Evolutionary conservation across 129 eudicot species (phyloP), one percentile per base, ranked within the genome.

Genomic region (Arctium minus): DNA sequence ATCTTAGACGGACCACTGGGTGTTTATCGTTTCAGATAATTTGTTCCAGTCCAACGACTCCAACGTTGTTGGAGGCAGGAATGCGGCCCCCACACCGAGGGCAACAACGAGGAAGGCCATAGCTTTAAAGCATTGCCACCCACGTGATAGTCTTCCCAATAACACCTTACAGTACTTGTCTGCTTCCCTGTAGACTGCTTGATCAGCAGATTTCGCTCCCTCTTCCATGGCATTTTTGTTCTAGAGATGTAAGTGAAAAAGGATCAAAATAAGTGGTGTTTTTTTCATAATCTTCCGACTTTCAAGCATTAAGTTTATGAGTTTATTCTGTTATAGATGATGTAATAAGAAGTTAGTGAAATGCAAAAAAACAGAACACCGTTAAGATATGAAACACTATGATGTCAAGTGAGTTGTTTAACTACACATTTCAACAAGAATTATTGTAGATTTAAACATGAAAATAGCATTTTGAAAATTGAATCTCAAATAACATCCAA

Each of bases 81-180:
- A 72, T 18, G 87, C 89, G 36, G 87, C 86, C 33, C 91, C 93
- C 65, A 88, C 90, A 40, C 87, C 93, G 18, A 88, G 9, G 27
- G 80, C 89, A 37, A 83, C 81, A 33, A 78, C 30, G 39, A 81
- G 78, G 12, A 88, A 31, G 29, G 75, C 90, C 72, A 86, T 22
- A 72, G 83, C 72, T 80, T 88, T 88, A 83, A 88, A 22, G 84
- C 94, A 92, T 38, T 88, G 89, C 56, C 76, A 78, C 8, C 91
- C 89, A 29, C 87, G 87, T 3, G 92, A 88, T n/a, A 88, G 68
- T 84, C 80, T 90, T 83, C 89, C 92, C 80, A 85, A 29, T 18
- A 92, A 12, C 29, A 82, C 67, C 84, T 88, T 92, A 50, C 91
- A 85, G 79, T 90, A 86, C 84, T 88, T 90, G 73, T 92, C 94